These are phyloP conservation scores for Fraxinus albicans DNA, from an alignment of 305 asterid species.

Conservation along the genomic window DNA sequence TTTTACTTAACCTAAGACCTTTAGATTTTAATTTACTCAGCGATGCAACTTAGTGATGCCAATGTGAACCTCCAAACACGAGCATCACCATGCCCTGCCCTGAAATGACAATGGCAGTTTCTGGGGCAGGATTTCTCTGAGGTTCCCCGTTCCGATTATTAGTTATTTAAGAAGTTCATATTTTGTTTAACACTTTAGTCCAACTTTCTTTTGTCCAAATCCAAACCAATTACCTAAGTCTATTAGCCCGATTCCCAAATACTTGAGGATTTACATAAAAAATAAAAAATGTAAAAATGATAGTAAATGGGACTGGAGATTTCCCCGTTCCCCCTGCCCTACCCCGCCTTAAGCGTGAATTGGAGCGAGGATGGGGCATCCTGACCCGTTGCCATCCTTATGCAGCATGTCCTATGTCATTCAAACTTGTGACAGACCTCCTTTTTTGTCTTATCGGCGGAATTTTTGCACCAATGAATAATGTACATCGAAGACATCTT, in stretches of 20 bases:
- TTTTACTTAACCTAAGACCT: background rate
- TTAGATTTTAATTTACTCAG: background rate
- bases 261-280: background rate
- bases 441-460: background rate
- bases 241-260: background rate
- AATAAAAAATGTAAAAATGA: background rate
- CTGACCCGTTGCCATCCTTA: background rate
- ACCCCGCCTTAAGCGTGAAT: background rate
- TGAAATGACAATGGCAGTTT: background rate
- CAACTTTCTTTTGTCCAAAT: background rate
- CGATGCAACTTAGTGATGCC: background rate
- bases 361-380: background rate
- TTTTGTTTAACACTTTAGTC: background rate
- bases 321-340: background rate
- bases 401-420: background rate
- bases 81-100: background rate
- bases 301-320: background rate
- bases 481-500: background rate
- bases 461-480: background rate
- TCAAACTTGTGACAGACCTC: background rate
- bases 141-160: background rate
- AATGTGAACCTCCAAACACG: background rate
- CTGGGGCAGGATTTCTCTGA: background rate
- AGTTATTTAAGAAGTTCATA: background rate
- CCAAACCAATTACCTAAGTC: background rate